These are phyloP conservation scores for Wallacemonas sp. DNA, from an alignment of 208 protist genomes.

Conservation along the genomic window DNA sequence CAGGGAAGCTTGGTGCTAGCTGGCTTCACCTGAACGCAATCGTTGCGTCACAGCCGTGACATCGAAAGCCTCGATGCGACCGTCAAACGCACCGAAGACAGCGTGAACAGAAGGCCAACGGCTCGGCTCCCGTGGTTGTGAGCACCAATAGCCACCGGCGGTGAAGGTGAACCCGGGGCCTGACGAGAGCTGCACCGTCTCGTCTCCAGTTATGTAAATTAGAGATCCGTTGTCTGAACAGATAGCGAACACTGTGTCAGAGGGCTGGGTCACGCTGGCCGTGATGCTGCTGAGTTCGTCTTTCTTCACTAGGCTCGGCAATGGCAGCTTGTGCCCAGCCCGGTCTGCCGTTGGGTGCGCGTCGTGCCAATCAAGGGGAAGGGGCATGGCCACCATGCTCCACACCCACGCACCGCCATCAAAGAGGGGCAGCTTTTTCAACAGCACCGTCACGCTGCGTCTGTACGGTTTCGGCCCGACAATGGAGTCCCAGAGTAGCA, in stretches of 20 bases:
- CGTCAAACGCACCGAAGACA: conserved; percentile 36
- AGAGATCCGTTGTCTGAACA: neutral
- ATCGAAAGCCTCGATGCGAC: conserved; percentile 36
- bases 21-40: neutral
- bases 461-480: neutral
- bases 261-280: neutral
- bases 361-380: neutral
- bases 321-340: neutral
- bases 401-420: conserved; percentile 22
- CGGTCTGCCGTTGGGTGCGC: neutral
- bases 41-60: conserved; percentile 12
- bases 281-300: neutral
- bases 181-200: neutral
- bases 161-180: conserved; percentile 5
- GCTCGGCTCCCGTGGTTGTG: conserved; percentile 2
- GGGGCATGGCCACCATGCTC: conserved; percentile 10
- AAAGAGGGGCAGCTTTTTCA: conserved; percentile 47
- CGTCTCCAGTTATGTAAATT: neutral
- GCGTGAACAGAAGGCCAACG: conserved; percentile 2
- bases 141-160: conserved; percentile 8
- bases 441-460: conserved; percentile 14
- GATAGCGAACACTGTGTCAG: neutral
- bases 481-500: conserved; percentile 39
- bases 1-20: too few species aligned
- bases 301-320: conserved; percentile 9